Evolutionary conservation across 768 basidiomycete species (phyloP), one percentile per base, ranked within the genome.

Genomic region (Mycena polygramma): DNA sequence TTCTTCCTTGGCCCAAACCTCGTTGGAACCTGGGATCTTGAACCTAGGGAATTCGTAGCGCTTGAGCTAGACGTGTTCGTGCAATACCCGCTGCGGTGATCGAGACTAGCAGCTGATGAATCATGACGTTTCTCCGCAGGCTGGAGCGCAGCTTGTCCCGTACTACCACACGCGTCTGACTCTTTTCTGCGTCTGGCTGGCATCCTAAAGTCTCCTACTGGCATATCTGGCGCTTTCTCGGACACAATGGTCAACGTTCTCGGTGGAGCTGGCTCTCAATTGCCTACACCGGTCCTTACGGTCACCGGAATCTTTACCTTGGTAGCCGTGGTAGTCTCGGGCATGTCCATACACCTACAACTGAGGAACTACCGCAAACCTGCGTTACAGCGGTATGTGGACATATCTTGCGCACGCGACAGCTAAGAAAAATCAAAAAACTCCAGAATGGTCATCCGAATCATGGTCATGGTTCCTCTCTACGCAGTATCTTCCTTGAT

Each of bases 391-490:
- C 84, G 94, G 94, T 95, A 62, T 70, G 82, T 74, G 62, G 36
- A 64, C 48, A 20, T 57, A 11, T 17, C 57, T 41, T 63, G 36
- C 71, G 55, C 57, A 52, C 46, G 10, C 20, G 37, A 49, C 14
- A 39, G 14, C 59, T 68, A n/a, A n/a, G n/a, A n/a, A n/a, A n/a
- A n/a, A n/a, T n/a, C 24, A 70, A 35, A 19, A 6, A 20, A n/a
- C 52, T 75, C 15, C 67, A 93, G 97, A 72, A 93, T 94, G 88
- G 96, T 97, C 57, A 87, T 98, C 52, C 89, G 98, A 55, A 98
- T 99, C 77, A 96, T 99, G 94, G 71, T 98, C 74, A 98, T 98
- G 96, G 94, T 94, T 7, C 97, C 97, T 0, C 83, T 99, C 36
- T 99, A 99, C 79, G 95, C 91, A 1, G 84, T 99, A 36, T 88